Evolutionary conservation across 768 basidiomycete species (phyloP), one percentile per base, ranked within the genome.

Genomic region (Ramaria sp.): DNA sequence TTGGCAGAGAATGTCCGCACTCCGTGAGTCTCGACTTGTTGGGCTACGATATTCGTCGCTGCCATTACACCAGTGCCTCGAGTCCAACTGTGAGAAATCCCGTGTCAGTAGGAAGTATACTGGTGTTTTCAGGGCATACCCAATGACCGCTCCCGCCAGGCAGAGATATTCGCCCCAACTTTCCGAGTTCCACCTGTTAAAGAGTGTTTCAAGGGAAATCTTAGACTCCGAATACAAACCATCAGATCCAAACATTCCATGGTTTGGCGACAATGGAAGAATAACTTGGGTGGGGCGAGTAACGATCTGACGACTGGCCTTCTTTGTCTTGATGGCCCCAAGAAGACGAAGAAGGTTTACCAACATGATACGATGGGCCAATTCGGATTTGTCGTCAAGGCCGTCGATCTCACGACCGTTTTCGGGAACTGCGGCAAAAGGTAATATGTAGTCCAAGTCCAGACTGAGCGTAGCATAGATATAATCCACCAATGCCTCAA

Each of bases 131-230:
- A 37, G 34, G 7, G 65, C 86, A 60, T 70, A 90, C 91, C 93
- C 96, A 62, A 99, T 98, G 60, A 99, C 95, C 39, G 96, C 95
- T 50, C 96, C 96, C 46, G 94, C 94, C 53, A 99, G 80, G 72
- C 96, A 96, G 33, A 99, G 80, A 69, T 99, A 97, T 72, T 97
- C 94, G 59, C 95, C 95, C 96, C 96, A 99, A 70, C 90, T 93
- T 71, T 99, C 96, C 0, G 95, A 94, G 54, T 75, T 84, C 96
- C 96, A 99, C 39, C 96, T 84, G 69, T 95, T 89, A 86, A 99
- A 99, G 17, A 99, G 76, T 0, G 95, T 98, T 74, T 99, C 96
- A 51, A 99, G 75, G 4, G 94, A 91, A 60, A 98, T 94, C 80
- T 99, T 98, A 10, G 92, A 95, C 72, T 99, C 96, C 1, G 93